Percentiles rank a stretch among this genome's conserved stretches.
These are phyloP conservation scores for Torulaspora maleeae DNA, from an alignment of 805 yeast genomes.

Conservation along the genomic window DNA sequence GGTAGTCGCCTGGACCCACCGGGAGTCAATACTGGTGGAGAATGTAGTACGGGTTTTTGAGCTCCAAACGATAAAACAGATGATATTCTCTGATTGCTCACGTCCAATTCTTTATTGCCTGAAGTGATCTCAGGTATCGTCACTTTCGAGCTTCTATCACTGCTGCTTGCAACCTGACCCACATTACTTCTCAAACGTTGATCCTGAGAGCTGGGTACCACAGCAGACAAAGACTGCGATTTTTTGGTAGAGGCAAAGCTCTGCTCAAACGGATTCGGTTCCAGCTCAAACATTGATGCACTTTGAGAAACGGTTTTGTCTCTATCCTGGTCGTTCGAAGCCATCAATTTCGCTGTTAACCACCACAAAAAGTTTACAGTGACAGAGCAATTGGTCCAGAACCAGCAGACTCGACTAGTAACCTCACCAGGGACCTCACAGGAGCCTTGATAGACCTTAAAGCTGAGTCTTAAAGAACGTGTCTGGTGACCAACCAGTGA, in stretches of 20 bases:
- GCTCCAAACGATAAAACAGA: slow-evolving; percentile 11
- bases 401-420: neutral
- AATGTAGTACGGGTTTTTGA: slow-evolving; percentile 26
- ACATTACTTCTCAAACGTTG: neutral
- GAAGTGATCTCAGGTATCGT: slow-evolving; percentile 6
- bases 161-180: neutral
- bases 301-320: slow-evolving; percentile 46
- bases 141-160: slow-evolving; percentile 5
- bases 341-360: slow-evolving; percentile 6
- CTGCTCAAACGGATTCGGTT: slow-evolving; percentile 93
- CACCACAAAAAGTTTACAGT: neutral
- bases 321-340: slow-evolving; percentile 6
- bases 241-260: slow-evolving; percentile 67
- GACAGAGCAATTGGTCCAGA: neutral
- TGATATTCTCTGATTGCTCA: slow-evolving; percentile 1
- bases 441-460: neutral
- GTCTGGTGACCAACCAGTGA: neutral
- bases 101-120: slow-evolving; percentile 14
- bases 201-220: neutral
- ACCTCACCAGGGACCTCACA: neutral
- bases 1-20: slow-evolving; percentile 55
- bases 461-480: neutral
- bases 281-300: slow-evolving; percentile 59
- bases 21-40: slow-evolving; percentile 50
- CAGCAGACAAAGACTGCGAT: slow-evolving; percentile 4